A percentile compares a stretch with the other conserved stretches of the same genome.
These are phyloP conservation scores for Hordeum marinum DNA, from an alignment of 176 grass and related monocot species.

Conservation along the genomic window DNA sequence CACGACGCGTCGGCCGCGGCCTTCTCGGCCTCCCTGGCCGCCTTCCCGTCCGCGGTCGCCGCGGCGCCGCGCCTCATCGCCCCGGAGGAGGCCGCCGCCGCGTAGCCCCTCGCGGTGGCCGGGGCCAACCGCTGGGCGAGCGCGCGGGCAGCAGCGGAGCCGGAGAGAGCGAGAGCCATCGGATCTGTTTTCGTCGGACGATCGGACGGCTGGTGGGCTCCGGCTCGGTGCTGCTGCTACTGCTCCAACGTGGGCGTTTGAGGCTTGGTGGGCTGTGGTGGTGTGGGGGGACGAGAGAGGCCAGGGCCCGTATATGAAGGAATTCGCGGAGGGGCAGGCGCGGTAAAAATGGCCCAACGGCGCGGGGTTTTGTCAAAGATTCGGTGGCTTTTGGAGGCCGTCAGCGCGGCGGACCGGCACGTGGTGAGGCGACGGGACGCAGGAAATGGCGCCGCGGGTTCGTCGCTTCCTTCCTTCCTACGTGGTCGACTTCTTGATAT, in stretches of 20 bases:
- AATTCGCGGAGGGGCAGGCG: no score
- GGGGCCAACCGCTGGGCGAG: conserved; percentile 33
- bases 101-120: conserved; percentile 50
- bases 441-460: conserved; percentile 14
- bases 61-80: conserved; percentile 26
- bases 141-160: conserved; percentile 15
- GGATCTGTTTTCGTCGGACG: neutral
- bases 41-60: conserved; percentile 21
- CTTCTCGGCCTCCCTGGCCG: conserved; percentile 22
- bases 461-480: neutral
- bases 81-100: conserved; percentile 28
- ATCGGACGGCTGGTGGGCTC: conserved; percentile 27
- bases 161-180: conserved; percentile 58
- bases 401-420: neutral
- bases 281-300: neutral
- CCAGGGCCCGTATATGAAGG: neutral
- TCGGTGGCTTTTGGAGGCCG: neutral
- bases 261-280: neutral
- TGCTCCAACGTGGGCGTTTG: neutral
- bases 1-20: conserved; percentile 27
- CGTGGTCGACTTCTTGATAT: neutral
- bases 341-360: no score
- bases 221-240: neutral
- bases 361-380: neutral
- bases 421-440: neutral